Base-by-base conservation (phyloP, 2,329 filamentous ascomycete genomes). In the Phoma sp. region DNA sequence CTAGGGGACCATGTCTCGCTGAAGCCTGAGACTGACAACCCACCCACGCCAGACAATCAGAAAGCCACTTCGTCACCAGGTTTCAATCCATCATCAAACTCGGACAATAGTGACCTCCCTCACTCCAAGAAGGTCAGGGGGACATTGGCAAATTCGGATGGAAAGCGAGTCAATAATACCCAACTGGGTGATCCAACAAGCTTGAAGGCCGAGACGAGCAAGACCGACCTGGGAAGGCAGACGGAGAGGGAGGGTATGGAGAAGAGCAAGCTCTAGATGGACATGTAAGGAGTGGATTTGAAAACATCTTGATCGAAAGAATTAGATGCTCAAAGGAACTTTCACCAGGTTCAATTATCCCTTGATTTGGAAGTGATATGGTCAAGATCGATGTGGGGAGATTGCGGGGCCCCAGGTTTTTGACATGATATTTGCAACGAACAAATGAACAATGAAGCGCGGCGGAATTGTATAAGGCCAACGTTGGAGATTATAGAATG, bases 131-230 rank as follows among this genome's bases (percentile, higher is more conserved):
- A 42, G 29, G 65, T 68, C 7, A 50, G 65, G 28, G 68, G 67
- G 1, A 71, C 66, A 17, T 28, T 69, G 14, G 61, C 47, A 5
- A 65, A 68, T 33, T 23, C 47, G n/a, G 45, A 56, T 25, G 64
- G 65, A 12, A 54, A 48, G 25, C 51, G 55, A 46, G 62, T 67
- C 26, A 65, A 68, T 25, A 62, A 57, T 50, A 68, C 58, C 6
- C 69, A 68, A 45, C 42, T 72, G 26, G 69, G 69, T 7, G 70
- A 73, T 51, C 63, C 68, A 18, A 57, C 60, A 23, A 70, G 65
- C 47, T 57, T 72, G 53, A 70, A 67, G 43, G 62, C 61, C 7
- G 68, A 73, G 61, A 69, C 61, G 20, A 68, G 63, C 39, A 42
- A 56, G 14, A 66, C 49, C 7, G 32, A 57, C 10, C 34, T 61